Evolutionary conservation across 23 red algal species (phyloP).

Genomic region (Gracilaria caudata): DNA sequence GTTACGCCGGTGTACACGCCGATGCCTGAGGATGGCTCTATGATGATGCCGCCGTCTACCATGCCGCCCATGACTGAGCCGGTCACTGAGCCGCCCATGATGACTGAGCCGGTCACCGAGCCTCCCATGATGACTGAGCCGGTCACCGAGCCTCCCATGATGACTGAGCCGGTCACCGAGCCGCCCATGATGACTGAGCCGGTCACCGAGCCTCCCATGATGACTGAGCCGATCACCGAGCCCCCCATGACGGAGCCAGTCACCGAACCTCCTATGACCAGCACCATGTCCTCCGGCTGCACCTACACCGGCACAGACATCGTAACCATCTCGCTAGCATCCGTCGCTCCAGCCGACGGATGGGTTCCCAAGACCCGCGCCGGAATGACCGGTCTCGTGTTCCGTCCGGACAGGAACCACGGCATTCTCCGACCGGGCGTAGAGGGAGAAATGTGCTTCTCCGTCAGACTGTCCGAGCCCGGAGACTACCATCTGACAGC

Average conservation of each 20-base stretch:
- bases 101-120: background rate
- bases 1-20: background rate
- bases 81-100: background rate
- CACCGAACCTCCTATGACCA: background rate
- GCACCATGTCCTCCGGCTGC: background rate
- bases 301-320: background rate
- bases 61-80: slow-evolving; percentile 10
- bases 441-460: slow-evolving; percentile 42
- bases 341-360: slow-evolving; percentile 33
- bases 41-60: slow-evolving; percentile 6
- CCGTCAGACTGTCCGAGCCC: background rate
- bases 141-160: background rate
- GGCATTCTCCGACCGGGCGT: slow-evolving; percentile 24
- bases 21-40: background rate
- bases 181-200: background rate
- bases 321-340: slow-evolving; percentile 20
- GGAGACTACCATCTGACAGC: slow-evolving; percentile 41
- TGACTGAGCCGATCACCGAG: slow-evolving; percentile 6
- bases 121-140: background rate
- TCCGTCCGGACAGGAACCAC: slow-evolving; percentile 5
- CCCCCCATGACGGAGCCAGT: background rate
- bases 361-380: slow-evolving; percentile 2
- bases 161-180: background rate
- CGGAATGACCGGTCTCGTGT: slow-evolving; percentile 31
- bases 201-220: background rate